These are phyloP conservation scores for Amanita molliuscula DNA, from an alignment of 768 basidiomycete genomes.

Conservation along the genomic window DNA sequence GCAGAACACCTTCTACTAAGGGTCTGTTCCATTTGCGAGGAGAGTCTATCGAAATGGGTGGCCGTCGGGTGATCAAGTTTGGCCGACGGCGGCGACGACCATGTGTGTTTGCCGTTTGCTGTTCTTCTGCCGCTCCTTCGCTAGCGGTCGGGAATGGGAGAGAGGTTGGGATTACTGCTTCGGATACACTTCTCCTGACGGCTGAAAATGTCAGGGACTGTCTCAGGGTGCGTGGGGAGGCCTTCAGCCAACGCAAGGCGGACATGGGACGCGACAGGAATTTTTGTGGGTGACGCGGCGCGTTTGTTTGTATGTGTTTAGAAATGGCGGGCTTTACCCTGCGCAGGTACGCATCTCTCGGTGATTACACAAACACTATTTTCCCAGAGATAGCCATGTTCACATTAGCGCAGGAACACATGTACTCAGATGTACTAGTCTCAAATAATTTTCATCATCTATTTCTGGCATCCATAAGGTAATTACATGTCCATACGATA, in stretches of 20 bases:
- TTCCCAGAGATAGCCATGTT: not conserved
- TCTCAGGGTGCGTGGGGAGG: conserved; percentile 10
- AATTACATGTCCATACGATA: conserved; percentile 4
- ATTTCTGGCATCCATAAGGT: not conserved
- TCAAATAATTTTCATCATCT: not conserved
- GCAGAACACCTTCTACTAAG: conserved; percentile 49
- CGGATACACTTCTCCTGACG: conserved; percentile 13
- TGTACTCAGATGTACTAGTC: not conserved
- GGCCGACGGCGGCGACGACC: conserved; percentile 18
- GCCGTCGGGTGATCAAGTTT: conserved; percentile 27
- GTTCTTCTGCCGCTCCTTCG: conserved; percentile 2
- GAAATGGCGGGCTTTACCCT: no score
- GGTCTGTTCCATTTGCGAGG: conserved; percentile 61
- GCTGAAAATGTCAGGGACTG: conserved; percentile 10
- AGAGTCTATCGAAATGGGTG: conserved; percentile 37
- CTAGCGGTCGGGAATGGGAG: conserved; percentile 8
- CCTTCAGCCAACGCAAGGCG: conserved; percentile 21
- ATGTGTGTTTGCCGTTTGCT: conserved; percentile 13
- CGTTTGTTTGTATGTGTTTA: conserved; percentile 5
- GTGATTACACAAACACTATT: no score
- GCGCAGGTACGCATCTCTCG: no score
- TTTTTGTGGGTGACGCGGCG: conserved; percentile 4
- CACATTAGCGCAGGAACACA: not conserved
- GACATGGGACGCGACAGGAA: not conserved
- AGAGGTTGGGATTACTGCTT: conserved; percentile 2